Percentiles rank a stretch among this genome's conserved stretches.
Evolutionary conservation across 208 protist species (phyloP).

Genomic region (Naegleria fowleri): DNA sequence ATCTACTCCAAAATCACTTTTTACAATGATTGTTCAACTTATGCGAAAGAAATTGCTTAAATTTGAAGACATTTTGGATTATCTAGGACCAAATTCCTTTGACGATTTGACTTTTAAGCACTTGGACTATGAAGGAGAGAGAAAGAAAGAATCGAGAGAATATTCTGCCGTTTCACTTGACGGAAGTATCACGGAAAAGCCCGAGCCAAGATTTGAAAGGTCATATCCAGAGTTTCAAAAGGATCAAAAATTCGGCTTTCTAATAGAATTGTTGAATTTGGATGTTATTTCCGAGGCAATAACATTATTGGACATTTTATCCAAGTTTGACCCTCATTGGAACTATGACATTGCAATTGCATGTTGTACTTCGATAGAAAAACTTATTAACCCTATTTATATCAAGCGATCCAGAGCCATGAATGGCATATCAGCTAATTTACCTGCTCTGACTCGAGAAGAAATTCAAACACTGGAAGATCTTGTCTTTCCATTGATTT

Average conservation of each 20-base stretch:
- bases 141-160: neutral
- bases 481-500: neutral
- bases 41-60: neutral
- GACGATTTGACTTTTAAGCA: neutral
- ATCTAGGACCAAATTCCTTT: neutral
- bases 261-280: neutral
- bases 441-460: neutral
- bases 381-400: neutral
- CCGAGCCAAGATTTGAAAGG: neutral
- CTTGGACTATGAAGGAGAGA: neutral
- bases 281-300: neutral
- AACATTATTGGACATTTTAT: neutral
- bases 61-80: neutral
- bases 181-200: neutral
- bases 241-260: neutral
- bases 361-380: neutral
- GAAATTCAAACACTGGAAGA: neutral
- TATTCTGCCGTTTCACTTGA: neutral
- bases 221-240: neutral
- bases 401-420: neutral
- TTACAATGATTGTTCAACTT: neutral
- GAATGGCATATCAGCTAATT: neutral
- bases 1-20: neutral
- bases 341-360: neutral
- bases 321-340: neutral